Conservation (phyloP, 345 rosid species). For the Firmiana major region DNA sequence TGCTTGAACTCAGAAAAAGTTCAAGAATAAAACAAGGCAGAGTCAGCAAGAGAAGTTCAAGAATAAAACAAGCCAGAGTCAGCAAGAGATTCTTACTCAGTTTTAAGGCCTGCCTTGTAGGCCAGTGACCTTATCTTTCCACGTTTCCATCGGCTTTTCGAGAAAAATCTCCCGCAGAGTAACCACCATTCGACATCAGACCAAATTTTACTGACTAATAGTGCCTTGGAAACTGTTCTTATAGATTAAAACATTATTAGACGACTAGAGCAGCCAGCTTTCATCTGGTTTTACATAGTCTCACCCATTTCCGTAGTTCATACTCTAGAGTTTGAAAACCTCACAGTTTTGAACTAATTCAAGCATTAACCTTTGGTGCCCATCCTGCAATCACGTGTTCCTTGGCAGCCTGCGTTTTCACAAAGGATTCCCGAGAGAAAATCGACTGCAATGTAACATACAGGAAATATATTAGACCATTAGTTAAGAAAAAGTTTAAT, state of each 20-base stretch:
- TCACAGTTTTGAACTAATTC: constrained; percentile 27
- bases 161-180: background rate
- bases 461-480: background rate
- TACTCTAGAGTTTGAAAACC: constrained; percentile 16
- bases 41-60: background rate
- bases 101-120: background rate
- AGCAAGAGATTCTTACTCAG: background rate
- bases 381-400: constrained; percentile 77
- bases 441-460: background rate
- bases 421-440: constrained; percentile 61
- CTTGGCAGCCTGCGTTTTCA: constrained; percentile 58
- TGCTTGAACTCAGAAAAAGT: background rate
- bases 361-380: constrained; percentile 75
- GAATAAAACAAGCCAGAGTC: background rate
- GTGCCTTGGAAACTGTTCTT: background rate
- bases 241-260: constrained; percentile 8
- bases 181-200: background rate
- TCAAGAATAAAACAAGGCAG: background rate
- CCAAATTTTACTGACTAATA: background rate
- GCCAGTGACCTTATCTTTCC: background rate
- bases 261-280: background rate
- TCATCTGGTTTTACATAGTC: background rate
- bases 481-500: background rate
- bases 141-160: background rate
- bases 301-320: background rate